Evolutionary conservation across 345 rosid genomes (phyloP), one percentile per base, ranked within the genome.

Genomic region (Cochlearia excelsa): DNA sequence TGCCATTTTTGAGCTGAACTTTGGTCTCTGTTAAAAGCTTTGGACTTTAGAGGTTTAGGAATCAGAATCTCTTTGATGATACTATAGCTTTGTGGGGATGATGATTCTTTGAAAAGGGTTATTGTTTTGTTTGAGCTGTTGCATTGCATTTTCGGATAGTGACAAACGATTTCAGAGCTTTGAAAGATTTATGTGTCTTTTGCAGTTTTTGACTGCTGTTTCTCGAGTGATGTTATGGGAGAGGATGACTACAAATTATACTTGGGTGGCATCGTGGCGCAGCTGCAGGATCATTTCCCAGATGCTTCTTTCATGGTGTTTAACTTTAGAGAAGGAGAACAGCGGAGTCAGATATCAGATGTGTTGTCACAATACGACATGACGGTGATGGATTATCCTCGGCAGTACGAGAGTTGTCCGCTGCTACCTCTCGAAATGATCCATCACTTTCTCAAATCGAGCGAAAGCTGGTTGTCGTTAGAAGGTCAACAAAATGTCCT

Each of bases 301-400:
- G 99, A 89, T 30, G 97, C 97, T 26, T 85, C 99, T 35, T 89
- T 87, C 79, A 93, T 93, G 99, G 99, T 89, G 57, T 87, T 87
- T 69, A 93, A 93, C 81, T 93, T 93, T 37, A 82, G 88, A 77
- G 97, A 89, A 74, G 99, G 97, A 65, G 95, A 87, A 34, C 87
- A 80, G 69, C 85, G 94, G 70, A 93, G 90, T 76, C 92, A 81
- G 66, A 77, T 87, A 62, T 93, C 88, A 2, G 97, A 93, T 46
- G 74, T 93, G 41, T 67, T 93, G 68, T 85, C 99, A 45, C 84
- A 79, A 51, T 89, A 93, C 46, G 95, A 85, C 79, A 93, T 93
- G 97, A 89, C 95, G 2, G 97, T 93, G 2, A 89, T 93, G 99
- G 99, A 93, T 61, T 93, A 93, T 72, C 99, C 99, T 44, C 95